Base-by-base conservation (phyloP, 2,329 filamentous ascomycete species). In the Aspergillus ruber region DNA sequence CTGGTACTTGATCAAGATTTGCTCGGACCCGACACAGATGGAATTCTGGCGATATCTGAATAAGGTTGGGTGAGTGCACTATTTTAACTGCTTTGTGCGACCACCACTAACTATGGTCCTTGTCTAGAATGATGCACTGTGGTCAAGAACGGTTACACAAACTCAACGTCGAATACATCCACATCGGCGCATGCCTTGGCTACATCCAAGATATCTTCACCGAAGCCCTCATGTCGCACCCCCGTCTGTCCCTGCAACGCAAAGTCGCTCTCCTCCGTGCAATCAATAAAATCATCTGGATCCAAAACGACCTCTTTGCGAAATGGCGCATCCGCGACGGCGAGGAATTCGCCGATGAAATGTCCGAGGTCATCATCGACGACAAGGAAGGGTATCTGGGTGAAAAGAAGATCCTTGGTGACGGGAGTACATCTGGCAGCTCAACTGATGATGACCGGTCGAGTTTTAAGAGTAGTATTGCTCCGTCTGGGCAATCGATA, bases 221-320 rank as follows among this genome's bases (percentile, higher is more conserved):
- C 20, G 86, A 90, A 62, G 86, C 86, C 13, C 82, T 91, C 44
- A 77, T 91, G 43, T 84, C 79, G 3, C 77, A 89, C 59, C 85
- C 85, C 1, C 78, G 79, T 2, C 73, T 93, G 33, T 75, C 78
- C 33, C 75, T 87, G 57, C 74, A 76, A 48, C 79, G 79, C 67
- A 90, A 90, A 70, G 83, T 85, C 15, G 83, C 80, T 18, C 76
- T 91, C 4, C 77, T 90, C 42, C 86, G 85, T 63, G 87, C 88
- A 1, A 74, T 91, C 18, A 82, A 82, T 52, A 91, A 93, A 66
- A 83, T 91, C 21, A 84, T 91, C 54, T 91, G 87, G 86, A 90
- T 91, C 56, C 88, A 91, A 68, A 91, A 91, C 62, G 87, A 91
- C 65, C 75, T 91, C 25, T 87, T 91, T 65, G 85, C 86, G n/a